phyloP scores from a whole-genome alignment of 352 stramenopile species.

The Phytophthora fragariaefolia region DNA sequence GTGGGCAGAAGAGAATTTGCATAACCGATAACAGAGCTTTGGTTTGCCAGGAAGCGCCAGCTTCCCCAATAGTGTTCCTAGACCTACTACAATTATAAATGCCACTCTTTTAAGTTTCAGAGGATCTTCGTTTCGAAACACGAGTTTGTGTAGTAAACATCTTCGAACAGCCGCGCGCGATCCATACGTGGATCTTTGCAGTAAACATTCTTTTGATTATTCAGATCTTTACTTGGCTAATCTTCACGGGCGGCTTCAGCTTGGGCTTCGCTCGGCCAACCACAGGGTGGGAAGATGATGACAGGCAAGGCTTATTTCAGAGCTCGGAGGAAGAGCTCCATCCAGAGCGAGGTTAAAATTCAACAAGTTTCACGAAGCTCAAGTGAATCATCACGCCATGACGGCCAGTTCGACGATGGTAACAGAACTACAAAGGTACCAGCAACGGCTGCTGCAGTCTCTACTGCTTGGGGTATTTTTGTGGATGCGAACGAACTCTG shows the following conservation, averaged over 20 bases:
- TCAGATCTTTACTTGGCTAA: neutral
- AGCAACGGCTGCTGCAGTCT: conserved; percentile 3
- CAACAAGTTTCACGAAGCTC: neutral
- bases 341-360: neutral
- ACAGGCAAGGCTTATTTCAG: too few species aligned
- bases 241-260: neutral
- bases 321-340: neutral
- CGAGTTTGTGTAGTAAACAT: too few species aligned
- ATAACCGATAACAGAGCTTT: too few species aligned
- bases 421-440: conserved; percentile 7
- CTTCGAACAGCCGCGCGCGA: too few species aligned
- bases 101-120: too few species aligned
- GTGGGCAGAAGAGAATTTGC: too few species aligned
- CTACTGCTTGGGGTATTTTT: neutral
- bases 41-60: too few species aligned
- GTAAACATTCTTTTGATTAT: neutral
- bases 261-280: neutral
- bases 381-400: neutral
- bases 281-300: neutral
- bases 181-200: neutral
- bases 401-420: neutral
- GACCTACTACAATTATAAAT: too few species aligned
- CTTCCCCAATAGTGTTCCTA: too few species aligned
- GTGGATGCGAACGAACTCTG: neutral
- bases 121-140: too few species aligned